Evolutionary conservation across 345 rosid species (phyloP), one percentile per base, ranked within the genome.

Genomic region (Anastatica hierochuntica): DNA sequence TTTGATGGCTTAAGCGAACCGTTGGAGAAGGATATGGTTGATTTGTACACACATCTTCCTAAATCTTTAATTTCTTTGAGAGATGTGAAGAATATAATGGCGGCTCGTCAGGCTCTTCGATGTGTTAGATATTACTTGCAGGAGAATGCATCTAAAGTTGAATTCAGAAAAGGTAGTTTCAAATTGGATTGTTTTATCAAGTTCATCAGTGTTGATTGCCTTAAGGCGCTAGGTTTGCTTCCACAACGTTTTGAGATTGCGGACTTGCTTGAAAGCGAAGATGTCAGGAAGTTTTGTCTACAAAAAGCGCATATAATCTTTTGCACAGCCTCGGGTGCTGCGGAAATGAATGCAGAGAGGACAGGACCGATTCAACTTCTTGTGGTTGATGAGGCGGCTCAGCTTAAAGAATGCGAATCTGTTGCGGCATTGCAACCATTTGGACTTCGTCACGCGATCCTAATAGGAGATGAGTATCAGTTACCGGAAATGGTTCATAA

Each of bases 331-430:
- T 72, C 78, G 0, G 66, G 74, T 27, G 73, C 78, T 15, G 37
- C 54, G 0, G 68, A 56, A 6, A 19, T 75, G 40, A 57, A 33
- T 14, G 31, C 18, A 3, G 20, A 1, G 31, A 40, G 54, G 17
- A 53, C 20, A 11, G 27, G 13, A 24, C 21, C 52, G 2, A 4
- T 75, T 1, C 34, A 66, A 0, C 39, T 78, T 34, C 17, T 78
- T 49, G 72, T 78, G 15, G 58, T 78, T 5, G 79, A 78, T 5
- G 79, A 78, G 56, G 83, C 79, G 0, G 74, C 83, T 33, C 77
- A 78, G 62, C 66, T 78, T 8, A 78, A 72, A 61, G 83, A 78
- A 33, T 75, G 74, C 50, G 83, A 78, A 36, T 77, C 79, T 14
- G 38, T 70, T 3, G 72, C 72, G 14, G 68, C 79, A 5, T 60